Evolutionary conservation across 2,329 filamentous ascomycete genomes (phyloP), one percentile per base, ranked within the genome.

Genomic region (Cladosporium sphaerospermum): DNA sequence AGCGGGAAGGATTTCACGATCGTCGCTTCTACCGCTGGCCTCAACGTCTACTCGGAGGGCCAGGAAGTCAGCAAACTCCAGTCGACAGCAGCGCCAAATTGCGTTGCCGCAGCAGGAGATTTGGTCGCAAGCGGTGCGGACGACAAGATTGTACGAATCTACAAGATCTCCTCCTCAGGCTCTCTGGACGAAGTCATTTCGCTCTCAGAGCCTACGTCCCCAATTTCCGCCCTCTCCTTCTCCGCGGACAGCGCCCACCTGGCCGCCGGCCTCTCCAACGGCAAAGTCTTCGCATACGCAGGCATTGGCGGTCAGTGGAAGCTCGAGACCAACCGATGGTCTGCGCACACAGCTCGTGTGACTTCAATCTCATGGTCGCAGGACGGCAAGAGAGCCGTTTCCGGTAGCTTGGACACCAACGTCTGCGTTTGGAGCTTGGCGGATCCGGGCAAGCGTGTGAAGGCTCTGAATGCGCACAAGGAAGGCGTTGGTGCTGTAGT

Each of bases 401-500:
- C 88, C 67, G 92, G 91, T 10, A 86, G 83, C 43, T 74, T 99
- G 46, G 93, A 99, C 68, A 96, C 92, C 0, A 90, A 95, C 64
- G 80, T 99, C 16, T 91, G 89, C 67, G 84, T 96, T 31, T 99
- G 93, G 89, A 96, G 89, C 68, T 71, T 96, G 53, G 74, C 76
- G 41, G 88, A 89, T 67, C 92, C 92, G 0, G 90, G 89, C 2
- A 88, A 88, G 70, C 81, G 92, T 61, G 81, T 95, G 61, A 92
- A 93, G 75, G 85, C 84, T 11, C 73, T 83, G 18, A 95, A 96
- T 66, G 90, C 92, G 46, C 93, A 99, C 74, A 96, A 96, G 73
- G 93, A 97, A 66, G 93, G 93, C 9, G 90, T 97, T 14, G 89
- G 86, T 61, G 92, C 88, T 13, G 86, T 97, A 13, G 80, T 80